These are phyloP conservation scores for Suhomyces faveliae DNA, from an alignment of 805 yeast genomes.

Conservation along the genomic window DNA sequence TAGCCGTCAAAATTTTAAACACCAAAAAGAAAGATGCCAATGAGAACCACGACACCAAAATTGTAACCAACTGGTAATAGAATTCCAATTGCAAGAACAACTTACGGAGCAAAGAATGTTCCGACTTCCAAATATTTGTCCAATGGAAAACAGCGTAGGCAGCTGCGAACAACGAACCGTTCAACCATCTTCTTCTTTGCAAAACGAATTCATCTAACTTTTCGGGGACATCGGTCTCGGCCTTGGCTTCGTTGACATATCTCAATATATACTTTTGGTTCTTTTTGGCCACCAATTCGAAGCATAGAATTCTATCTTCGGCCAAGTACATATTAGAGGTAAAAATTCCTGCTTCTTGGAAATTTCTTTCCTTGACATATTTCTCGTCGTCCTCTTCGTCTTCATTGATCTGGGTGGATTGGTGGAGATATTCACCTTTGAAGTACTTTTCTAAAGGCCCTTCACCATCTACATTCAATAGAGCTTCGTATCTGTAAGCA, in stretches of 20 bases:
- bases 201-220: slow-evolving; percentile 89
- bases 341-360: slow-evolving; percentile 65
- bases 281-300: slow-evolving; percentile 90
- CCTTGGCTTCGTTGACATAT: slow-evolving; percentile 88
- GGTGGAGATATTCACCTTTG: slow-evolving; percentile 84
- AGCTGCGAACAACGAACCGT: slow-evolving; percentile 97
- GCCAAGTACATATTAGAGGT: slow-evolving; percentile 96
- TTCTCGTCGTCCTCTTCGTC: slow-evolving; percentile 39
- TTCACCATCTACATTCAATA: slow-evolving; percentile 67
- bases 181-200: slow-evolving; percentile 97
- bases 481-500: slow-evolving; percentile 84
- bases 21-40: slow-evolving; percentile 89
- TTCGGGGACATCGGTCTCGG: slow-evolving; percentile 97
- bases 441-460: slow-evolving; percentile 89
- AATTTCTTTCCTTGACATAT: slow-evolving; percentile 38
- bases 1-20: slow-evolving; percentile 82
- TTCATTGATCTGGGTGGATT: slow-evolving; percentile 45
- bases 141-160: slow-evolving; percentile 83
- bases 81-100: slow-evolving; percentile 83
- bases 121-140: slow-evolving; percentile 83
- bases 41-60: slow-evolving; percentile 88
- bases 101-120: slow-evolving; percentile 80
- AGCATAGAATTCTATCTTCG: slow-evolving; percentile 92
- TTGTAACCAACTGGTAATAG: slow-evolving; percentile 75
- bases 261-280: slow-evolving; percentile 85